Base-by-base conservation (phyloP, 163 green algal species). In the Smithsoniella earleae region DNA sequence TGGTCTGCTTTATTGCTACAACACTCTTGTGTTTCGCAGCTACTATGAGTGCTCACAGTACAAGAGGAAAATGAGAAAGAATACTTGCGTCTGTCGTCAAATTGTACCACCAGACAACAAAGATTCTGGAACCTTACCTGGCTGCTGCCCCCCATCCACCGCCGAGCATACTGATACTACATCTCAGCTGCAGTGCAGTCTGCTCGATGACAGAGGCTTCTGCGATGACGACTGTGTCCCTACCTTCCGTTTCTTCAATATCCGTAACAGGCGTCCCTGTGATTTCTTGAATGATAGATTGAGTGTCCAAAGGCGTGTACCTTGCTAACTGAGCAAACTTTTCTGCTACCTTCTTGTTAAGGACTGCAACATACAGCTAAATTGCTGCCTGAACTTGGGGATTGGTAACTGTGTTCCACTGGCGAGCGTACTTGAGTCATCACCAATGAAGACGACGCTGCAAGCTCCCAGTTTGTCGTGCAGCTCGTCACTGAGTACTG, bases 131-230 rank as follows among this genome's bases (percentile, higher is more conserved):
- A 22, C n/a, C 52, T 20, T 28, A 33, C 52, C 52, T 30, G 30
- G 58, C 58, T 69, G 58, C 34, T 30, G 58, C 58, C 4, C 58
- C 58, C 58, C 58, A 69, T 30, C 58, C 58, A 31, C 58, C 58
- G n/a, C 58, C 58, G 16, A 69, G 31, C 20, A 34, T 33, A 34
- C n/a, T n/a, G 25, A 69, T 38, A 34, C 58, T 69, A 13, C n/a
- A 69, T 5, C 58, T 36, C n/a, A 69, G 58, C 58, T 43, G 31
- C 18, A 69, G 27, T 16, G 58, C 58, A 5, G 34, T 30, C 25
- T 69, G 58, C 58, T 69, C 58, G 25, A 69, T 69, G 58, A 69
- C 58, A n/a, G 58, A 69, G 18, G 58, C 58, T 33, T 69, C 58
- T 16, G 58, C 20, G 3, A 69, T 33, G n/a, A 69, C 25, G n/a